Base-by-base conservation (phyloP, 2,329 filamentous ascomycete genomes). In the Leptodontidium sp. region DNA sequence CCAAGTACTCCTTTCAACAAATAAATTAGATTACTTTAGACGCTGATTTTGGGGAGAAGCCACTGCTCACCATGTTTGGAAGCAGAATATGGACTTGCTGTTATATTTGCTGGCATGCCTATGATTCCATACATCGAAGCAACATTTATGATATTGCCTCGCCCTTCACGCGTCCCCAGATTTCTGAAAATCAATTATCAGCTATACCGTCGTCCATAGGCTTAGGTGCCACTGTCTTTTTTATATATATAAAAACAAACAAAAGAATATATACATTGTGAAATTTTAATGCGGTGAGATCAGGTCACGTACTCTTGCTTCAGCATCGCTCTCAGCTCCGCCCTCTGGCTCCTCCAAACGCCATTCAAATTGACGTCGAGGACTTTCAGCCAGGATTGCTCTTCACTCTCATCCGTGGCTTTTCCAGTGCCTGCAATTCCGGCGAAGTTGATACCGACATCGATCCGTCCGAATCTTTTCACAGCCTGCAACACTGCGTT, bases 141-240 rank as follows among this genome's bases (percentile, higher is more conserved):
- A 2, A 85, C 80, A 71, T 88, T 88, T 71, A 88, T 81, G 72
- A 88, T 88, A 38, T 79, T 78, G 4, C 86, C 86, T 24, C 86
- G 79, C 49, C 82, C 84, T 35, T 77, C 72, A 59, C 82, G 76
- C 0, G 69, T 68, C 2, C 82, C 82, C 5, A 80, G 75, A 61
- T 82, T 73, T 61, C 78, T 80, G 32, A 61, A 29, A 40, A 12
- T 38, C 43, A 45, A 45, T 45, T 45, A 14, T 45, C 43, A 45
- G 43, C 43, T 1, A 45, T 45, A 45, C 43, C 43, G 43, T 17
- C 43, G 12, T 45, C 43, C 5, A 45, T 45, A 45, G 15, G 5
- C 3, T 45, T 45, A 14, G 43, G 43, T 45, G 43, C 43, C 43
- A 45, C 5, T 45, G 43, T 45, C 43, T 14, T 45, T 45, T 14